These are phyloP conservation scores for Saccharum officinarum DNA, from an alignment of 176 grass and related monocot genomes.

Conservation along the genomic window DNA sequence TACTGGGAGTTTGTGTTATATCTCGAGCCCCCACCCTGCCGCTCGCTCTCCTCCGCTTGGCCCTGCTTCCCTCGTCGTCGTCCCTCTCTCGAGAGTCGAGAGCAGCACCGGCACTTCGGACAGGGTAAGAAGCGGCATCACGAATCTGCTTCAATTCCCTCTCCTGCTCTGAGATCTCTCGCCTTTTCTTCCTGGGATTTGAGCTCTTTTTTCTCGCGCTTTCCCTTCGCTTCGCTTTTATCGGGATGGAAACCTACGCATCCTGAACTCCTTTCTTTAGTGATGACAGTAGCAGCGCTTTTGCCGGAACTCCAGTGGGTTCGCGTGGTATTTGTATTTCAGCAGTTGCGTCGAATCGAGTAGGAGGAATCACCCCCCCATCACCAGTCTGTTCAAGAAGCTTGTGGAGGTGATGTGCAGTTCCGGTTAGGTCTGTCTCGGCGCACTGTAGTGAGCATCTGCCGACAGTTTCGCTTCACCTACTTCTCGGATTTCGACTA, in stretches of 20 bases:
- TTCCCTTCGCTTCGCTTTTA: not conserved
- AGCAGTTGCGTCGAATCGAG: not conserved
- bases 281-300: not conserved
- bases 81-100: not conserved
- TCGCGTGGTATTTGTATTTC: not conserved
- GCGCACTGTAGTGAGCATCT: slow-evolving; percentile 32
- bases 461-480: slow-evolving; percentile 43
- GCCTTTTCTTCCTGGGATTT: slow-evolving; percentile 28
- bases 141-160: slow-evolving; percentile 19
- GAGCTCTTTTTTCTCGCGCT: slow-evolving; percentile 20
- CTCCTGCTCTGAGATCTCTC: slow-evolving; percentile 8
- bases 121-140: slow-evolving; percentile 11
- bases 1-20: slow-evolving; percentile 22
- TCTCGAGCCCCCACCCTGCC: slow-evolving; percentile 45
- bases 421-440: slow-evolving; percentile 6
- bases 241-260: slow-evolving; percentile 36
- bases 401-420: not conserved
- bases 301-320: not conserved
- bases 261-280: not conserved
- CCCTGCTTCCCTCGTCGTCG: not conserved
- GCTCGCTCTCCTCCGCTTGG: slow-evolving; percentile 6
- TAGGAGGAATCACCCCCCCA: not conserved
- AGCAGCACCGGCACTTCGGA: not conserved
- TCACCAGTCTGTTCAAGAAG: not conserved
- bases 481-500: slow-evolving; percentile 44